These are phyloP conservation scores for Papilionanthe hybrid DNA, from an alignment of 116 monocot genomes.

Conservation along the genomic window DNA sequence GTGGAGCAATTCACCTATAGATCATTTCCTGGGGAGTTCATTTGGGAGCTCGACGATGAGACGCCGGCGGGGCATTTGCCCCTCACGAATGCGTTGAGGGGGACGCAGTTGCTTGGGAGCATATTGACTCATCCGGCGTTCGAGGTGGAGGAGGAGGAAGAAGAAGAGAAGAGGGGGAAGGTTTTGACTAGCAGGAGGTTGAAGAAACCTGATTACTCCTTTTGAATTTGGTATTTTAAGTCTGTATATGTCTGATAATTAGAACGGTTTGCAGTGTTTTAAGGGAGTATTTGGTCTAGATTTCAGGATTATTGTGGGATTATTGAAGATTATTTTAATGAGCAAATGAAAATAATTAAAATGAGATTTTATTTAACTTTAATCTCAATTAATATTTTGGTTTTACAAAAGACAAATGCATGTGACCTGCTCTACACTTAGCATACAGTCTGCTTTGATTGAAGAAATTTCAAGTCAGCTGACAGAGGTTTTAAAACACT, in stretches of 20 bases:
- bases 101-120: constrained; percentile 64
- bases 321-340: too few species aligned
- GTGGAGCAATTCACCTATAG: constrained; percentile 79
- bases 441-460: too few species aligned
- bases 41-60: constrained; percentile 63
- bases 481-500: too few species aligned
- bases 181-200: constrained; percentile 7
- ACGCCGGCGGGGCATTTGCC: constrained; percentile 89
- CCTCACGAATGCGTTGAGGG: constrained; percentile 86
- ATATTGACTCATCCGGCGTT: constrained; percentile 85
- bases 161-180: constrained; percentile 18
- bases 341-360: too few species aligned
- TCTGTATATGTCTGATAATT: neutral
- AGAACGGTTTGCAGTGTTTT: too few species aligned
- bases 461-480: too few species aligned
- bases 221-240: constrained; percentile 27
- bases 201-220: constrained; percentile 70
- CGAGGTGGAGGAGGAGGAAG: constrained; percentile 18
- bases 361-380: too few species aligned
- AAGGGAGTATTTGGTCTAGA: too few species aligned
- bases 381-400: too few species aligned
- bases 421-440: too few species aligned
- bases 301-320: too few species aligned
- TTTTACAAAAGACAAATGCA: too few species aligned
- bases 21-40: constrained; percentile 77